These are phyloP conservation scores for Nemania sp. DNA, from an alignment of 2,329 filamentous ascomycete genomes.

Conservation along the genomic window DNA sequence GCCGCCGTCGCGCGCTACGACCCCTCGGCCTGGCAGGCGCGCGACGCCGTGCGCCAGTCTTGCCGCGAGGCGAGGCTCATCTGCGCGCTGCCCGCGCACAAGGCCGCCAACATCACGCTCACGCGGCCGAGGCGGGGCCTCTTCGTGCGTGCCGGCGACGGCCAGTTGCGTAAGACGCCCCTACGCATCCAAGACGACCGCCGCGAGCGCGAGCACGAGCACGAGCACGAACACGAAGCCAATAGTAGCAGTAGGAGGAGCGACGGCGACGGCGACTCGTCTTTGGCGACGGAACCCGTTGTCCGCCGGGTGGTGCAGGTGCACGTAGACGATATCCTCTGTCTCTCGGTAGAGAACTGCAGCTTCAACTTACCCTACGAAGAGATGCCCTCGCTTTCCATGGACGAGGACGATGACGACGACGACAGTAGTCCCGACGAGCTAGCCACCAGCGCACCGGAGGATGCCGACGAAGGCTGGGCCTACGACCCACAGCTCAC, in stretches of 20 bases:
- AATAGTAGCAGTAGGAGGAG: too few relatives aligned
- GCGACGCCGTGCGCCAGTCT: slow-evolving; percentile 40
- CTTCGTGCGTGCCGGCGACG: slow-evolving; percentile 48
- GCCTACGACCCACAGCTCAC: slow-evolving; percentile 49
- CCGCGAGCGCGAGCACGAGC: neutral
- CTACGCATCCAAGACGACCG: neutral
- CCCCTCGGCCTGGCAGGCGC: slow-evolving; percentile 49
- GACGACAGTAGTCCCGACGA: neutral
- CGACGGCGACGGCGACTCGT: too few relatives aligned
- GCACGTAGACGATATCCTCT: slow-evolving; percentile 46
- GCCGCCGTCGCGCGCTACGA: slow-evolving; percentile 47
- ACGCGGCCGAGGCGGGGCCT: slow-evolving; percentile 48
- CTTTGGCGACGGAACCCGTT: slow-evolving; percentile 34
- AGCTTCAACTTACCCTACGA: slow-evolving; percentile 51
- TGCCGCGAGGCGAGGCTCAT: slow-evolving; percentile 49
- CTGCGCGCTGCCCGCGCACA: slow-evolving; percentile 41
- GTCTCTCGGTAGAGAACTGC: slow-evolving; percentile 51
- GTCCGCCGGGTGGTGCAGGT: slow-evolving; percentile 44
- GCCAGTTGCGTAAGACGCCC: slow-evolving; percentile 43
- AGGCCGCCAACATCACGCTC: slow-evolving; percentile 42
- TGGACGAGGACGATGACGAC: slow-evolving; percentile 21
- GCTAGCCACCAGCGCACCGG: neutral
- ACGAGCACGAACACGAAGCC: too few relatives aligned
- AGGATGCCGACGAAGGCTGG: slow-evolving; percentile 44
- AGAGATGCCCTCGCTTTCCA: slow-evolving; percentile 34